Conservation (phyloP, 73 alveolate genomes). For the Paramecium sexaurelia region DNA sequence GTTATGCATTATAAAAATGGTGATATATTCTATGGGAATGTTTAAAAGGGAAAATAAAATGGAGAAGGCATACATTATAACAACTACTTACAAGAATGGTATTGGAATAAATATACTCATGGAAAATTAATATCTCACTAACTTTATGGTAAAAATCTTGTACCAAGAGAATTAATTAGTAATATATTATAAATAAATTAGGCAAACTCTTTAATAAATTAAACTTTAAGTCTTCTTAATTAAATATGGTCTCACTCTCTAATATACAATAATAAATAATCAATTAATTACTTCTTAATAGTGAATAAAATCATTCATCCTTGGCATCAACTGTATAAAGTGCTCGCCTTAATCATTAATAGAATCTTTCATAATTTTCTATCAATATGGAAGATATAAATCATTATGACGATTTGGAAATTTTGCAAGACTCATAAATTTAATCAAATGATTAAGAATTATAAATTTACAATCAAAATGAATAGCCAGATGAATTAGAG, state of each 20-base stretch:
- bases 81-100: background rate
- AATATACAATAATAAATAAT: background rate
- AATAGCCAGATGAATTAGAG: background rate
- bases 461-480: background rate
- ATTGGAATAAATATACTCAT: background rate
- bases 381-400: background rate
- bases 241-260: background rate
- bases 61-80: slow-evolving; percentile 43
- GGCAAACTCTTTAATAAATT: background rate
- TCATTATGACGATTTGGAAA: background rate
- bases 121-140: background rate
- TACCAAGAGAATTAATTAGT: slow-evolving; percentile 37
- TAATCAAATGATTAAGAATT: background rate
- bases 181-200: background rate
- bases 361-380: background rate
- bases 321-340: background rate
- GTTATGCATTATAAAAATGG: slow-evolving; percentile 39
- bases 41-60: background rate
- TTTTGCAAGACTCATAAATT: background rate
- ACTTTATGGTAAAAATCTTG: slow-evolving; percentile 2
- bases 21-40: background rate
- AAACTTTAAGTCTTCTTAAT: background rate
- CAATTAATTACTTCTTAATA: background rate
- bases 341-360: background rate
- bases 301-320: background rate